Evolutionary conservation across 345 rosid genomes (phyloP).

Genomic region (Erucastrum elatum): DNA sequence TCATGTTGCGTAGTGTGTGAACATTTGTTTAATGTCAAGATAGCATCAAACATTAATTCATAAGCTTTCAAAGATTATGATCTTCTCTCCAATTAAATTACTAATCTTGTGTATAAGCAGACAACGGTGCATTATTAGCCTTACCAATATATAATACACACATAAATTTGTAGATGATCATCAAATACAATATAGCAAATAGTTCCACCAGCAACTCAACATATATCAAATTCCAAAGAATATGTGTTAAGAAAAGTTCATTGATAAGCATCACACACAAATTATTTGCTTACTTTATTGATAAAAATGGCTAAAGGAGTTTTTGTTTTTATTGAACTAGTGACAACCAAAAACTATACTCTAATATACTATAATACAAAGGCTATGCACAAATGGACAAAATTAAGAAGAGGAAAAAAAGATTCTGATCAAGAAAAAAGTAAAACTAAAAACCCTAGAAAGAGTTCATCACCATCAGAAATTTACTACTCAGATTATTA

Average conservation of each 20-base stretch:
- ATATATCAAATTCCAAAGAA: neutral
- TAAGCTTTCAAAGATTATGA: neutral
- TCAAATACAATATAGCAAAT: neutral
- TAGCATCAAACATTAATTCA: neutral
- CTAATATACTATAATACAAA: constrained; percentile 27
- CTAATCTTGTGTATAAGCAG: neutral
- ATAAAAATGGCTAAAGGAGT: neutral
- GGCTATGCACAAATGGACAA: constrained; percentile 36
- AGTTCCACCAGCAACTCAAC: neutral
- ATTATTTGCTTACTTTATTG: constrained; percentile 6
- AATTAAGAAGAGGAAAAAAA: neutral
- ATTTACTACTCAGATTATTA: constrained; percentile 21
- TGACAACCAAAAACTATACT: constrained; percentile 22
- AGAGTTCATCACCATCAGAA: constrained; percentile 34
- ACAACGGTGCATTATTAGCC: neutral
- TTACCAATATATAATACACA: neutral
- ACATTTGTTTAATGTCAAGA: neutral
- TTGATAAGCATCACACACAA: constrained; percentile 23
- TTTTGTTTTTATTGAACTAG: constrained; percentile 1
- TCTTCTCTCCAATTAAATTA: neutral
- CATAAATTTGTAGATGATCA: neutral
- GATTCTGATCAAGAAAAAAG: constrained; percentile 22
- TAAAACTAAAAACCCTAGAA: neutral
- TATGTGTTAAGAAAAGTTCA: neutral
- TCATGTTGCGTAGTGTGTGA: neutral